Percentiles rank a stretch among this genome's conserved stretches.
phyloP scores from a whole-genome alignment of 129 eudicot species.

The Lactuca sativa region DNA sequence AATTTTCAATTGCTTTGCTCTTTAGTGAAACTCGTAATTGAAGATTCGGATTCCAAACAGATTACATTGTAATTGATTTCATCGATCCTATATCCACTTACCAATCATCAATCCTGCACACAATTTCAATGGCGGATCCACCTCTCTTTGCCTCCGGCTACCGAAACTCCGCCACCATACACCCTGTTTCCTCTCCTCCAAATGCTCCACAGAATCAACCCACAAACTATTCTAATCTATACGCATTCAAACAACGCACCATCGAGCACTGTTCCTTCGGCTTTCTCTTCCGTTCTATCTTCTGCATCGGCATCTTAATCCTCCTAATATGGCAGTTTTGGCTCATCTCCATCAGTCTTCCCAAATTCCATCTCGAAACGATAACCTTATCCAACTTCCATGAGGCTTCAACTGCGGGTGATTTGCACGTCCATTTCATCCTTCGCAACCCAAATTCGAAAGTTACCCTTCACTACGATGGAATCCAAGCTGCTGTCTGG shows the following conservation, averaged over 20 bases:
- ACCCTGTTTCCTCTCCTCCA: slow-evolving; percentile 50
- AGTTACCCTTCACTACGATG: slow-evolving; percentile 53
- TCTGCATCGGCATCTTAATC: slow-evolving; percentile 59
- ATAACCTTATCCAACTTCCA: slow-evolving; percentile 49
- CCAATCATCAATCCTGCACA: no score
- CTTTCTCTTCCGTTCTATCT: slow-evolving; percentile 42
- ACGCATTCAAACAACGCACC: slow-evolving; percentile 56
- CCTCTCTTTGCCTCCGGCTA: slow-evolving; percentile 43
- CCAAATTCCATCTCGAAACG: slow-evolving; percentile 57
- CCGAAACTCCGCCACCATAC: slow-evolving; percentile 40
- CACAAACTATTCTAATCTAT: slow-evolving; percentile 36
- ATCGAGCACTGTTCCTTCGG: slow-evolving; percentile 67
- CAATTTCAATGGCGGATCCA: slow-evolving; percentile 21
- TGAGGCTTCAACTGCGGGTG: slow-evolving; percentile 37
- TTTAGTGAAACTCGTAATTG: no score
- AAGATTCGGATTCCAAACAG: no score
- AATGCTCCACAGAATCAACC: not conserved
- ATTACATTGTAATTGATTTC: no score
- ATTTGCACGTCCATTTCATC: slow-evolving; percentile 43
- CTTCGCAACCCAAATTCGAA: slow-evolving; percentile 71
- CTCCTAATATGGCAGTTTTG: slow-evolving; percentile 47
- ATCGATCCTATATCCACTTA: no score
- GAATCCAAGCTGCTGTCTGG: slow-evolving; percentile 39
- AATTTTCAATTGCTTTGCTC: no score
- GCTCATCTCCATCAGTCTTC: slow-evolving; percentile 76